Evolutionary conservation across 768 basidiomycete species (phyloP).

Genomic region (Baorangia bicolor): DNA sequence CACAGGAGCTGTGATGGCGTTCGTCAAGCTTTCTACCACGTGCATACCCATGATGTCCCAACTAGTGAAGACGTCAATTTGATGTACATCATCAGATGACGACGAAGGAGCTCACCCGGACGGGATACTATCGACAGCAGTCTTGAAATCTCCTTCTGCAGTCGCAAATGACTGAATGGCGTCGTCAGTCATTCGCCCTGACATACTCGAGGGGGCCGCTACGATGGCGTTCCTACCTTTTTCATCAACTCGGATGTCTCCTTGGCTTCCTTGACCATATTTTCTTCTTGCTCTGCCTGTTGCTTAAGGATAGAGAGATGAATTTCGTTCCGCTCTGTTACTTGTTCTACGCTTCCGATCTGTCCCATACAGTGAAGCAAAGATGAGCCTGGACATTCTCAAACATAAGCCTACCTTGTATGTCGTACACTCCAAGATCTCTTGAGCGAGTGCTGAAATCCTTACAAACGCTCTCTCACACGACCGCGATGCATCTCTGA

Average conservation of each 20-base stretch:
- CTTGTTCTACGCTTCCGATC: conserved; percentile 14
- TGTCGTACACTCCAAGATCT: conserved; percentile 21
- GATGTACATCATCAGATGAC: not conserved
- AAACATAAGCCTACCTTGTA: conserved; percentile 8
- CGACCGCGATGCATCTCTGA: conserved; percentile 15
- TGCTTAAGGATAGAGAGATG: conserved; percentile 15
- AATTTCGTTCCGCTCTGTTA: conserved; percentile 11
- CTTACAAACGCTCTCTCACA: conserved; percentile 15
- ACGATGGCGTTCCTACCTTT: not conserved
- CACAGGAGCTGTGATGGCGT: conserved; percentile 12
- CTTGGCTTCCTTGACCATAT: conserved; percentile 12
- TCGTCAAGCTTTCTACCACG: conserved; percentile 13
- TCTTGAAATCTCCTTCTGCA: conserved; percentile 17
- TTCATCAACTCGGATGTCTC: conserved; percentile 21
- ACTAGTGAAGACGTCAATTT: not conserved
- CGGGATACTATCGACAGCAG: conserved; percentile 13
- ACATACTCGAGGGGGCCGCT: not conserved
- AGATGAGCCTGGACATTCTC: not conserved
- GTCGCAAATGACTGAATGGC: conserved; percentile 9
- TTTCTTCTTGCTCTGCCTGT: conserved; percentile 14
- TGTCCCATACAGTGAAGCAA: not conserved
- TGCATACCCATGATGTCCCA: conserved; percentile 17
- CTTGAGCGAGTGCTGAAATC: conserved; percentile 18
- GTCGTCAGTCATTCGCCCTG: not conserved
- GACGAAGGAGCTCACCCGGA: conserved; percentile 6